phyloP scores from a whole-genome alignment of 2,329 filamentous ascomycete genomes.

The Parascedosporium putredinis region DNA sequence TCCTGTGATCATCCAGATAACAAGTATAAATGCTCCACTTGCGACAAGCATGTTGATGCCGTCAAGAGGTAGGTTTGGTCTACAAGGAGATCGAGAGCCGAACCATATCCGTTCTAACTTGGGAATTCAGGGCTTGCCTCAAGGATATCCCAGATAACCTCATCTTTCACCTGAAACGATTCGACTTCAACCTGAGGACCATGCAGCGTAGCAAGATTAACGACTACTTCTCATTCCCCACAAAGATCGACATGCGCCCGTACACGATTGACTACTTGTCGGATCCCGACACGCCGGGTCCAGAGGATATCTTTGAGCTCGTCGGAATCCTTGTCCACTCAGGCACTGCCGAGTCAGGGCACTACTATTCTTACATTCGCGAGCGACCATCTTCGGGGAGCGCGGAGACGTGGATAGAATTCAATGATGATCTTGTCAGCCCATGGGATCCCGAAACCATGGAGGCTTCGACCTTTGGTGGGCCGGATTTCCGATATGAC shows the following conservation, averaged over 20 bases:
- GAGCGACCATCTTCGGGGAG: slow-evolving; percentile 53
- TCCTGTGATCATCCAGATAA: slow-evolving; percentile 56
- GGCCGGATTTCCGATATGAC: slow-evolving; percentile 45
- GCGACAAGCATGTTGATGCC: slow-evolving; percentile 80
- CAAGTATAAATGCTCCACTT: slow-evolving; percentile 93
- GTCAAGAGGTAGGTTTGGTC: slow-evolving; percentile 60
- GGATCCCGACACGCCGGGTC: slow-evolving; percentile 40
- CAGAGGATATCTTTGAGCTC: slow-evolving; percentile 76
- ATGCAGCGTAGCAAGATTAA: slow-evolving; percentile 88
- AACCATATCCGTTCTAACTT: slow-evolving; percentile 6
- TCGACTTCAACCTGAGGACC: slow-evolving; percentile 69
- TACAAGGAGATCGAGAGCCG: background rate
- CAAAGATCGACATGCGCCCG: slow-evolving; percentile 71
- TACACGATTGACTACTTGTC: slow-evolving; percentile 84
- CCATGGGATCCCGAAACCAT: slow-evolving; percentile 66
- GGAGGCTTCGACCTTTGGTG: slow-evolving; percentile 71
- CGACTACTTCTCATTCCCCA: slow-evolving; percentile 83
- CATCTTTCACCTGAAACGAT: slow-evolving; percentile 88
- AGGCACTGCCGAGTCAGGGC: slow-evolving; percentile 84
- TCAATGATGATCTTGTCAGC: slow-evolving; percentile 81
- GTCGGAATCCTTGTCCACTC: slow-evolving; percentile 93
- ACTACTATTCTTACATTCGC: slow-evolving; percentile 94
- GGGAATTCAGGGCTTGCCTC: slow-evolving; percentile 59
- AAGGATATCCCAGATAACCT: slow-evolving; percentile 89
- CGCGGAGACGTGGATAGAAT: slow-evolving; percentile 66